These are phyloP conservation scores for Cercospora zeina DNA, from an alignment of 2,329 filamentous ascomycete genomes.

Conservation along the genomic window DNA sequence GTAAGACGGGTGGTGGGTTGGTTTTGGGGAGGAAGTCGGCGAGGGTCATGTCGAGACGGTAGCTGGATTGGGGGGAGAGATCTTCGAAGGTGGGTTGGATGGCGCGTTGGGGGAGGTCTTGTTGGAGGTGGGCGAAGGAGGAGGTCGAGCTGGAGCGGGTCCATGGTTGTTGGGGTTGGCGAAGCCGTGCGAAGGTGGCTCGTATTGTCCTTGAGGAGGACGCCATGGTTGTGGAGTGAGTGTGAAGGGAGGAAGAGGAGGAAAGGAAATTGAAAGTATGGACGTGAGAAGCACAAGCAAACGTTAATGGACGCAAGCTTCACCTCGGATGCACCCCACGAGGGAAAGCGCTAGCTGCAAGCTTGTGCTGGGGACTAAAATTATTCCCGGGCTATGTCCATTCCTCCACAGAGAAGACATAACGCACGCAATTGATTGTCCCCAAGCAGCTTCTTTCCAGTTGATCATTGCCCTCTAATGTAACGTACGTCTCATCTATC, in stretches of 20 bases:
- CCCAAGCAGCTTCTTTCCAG: not conserved
- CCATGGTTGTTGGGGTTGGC: not conserved
- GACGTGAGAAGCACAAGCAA: not conserved
- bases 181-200: constrained; percentile 27
- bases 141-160: constrained; percentile 33
- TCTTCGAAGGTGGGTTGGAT: constrained; percentile 57
- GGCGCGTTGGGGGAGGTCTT: constrained; percentile 51
- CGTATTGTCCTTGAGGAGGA: constrained; percentile 19
- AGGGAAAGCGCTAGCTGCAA: not conserved
- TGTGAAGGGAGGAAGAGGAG: not conserved
- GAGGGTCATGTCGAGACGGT: constrained; percentile 25
- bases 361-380: constrained; percentile 1
- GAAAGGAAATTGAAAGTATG: constrained; percentile 6
- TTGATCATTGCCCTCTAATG: not conserved
- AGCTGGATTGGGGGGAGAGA: constrained; percentile 51
- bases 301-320: constrained; percentile 6
- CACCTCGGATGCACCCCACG: constrained; percentile 10
- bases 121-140: constrained; percentile 44
- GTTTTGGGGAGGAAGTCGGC: constrained; percentile 29
- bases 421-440: too few relatives aligned
- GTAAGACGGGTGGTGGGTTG: constrained; percentile 35
- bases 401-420: not conserved
- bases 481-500: constrained; percentile 18
- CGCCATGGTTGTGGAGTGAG: not conserved
- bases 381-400: constrained; percentile 6